Base-by-base conservation (phyloP, 2,329 filamentous ascomycete species). In the Setomelanomma holmii region DNA sequence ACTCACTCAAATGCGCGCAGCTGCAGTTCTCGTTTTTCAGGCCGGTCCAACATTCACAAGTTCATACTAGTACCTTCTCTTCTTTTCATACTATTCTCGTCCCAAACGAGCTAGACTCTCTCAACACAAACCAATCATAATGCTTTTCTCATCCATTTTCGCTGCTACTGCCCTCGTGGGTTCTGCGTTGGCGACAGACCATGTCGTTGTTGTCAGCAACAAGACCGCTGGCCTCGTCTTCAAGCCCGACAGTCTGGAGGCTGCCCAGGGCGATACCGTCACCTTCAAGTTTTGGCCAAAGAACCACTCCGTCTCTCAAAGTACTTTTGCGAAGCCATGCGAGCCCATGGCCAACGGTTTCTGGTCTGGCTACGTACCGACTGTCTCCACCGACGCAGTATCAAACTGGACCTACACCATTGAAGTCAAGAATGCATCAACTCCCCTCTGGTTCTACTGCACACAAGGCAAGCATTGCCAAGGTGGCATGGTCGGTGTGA, bases 371-470 rank as follows among this genome's bases (percentile, higher is more conserved):
- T 76, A 66, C 52, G 66, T 76, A 8, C 67, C 69, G 17, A 66
- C 64, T 22, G 58, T 55, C 36, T 55, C 58, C 27, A 61, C 58
- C n/a, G 50, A 58, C 10, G 60, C 54, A 11, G 67, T 62, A 10
- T 60, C 70, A 11, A 51, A 59, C 36, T 60, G 49, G 40, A 68
- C 66, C 5, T 76, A 72, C 61, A 66, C 61, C 40, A 64, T 70
- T 53, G 63, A 62, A 12, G 70, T 76, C 50, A 71, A 45, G 11
- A 73, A 75, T 40, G 69, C 66, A 34, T 72, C 71, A 12, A 55
- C 63, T 12, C 74, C 74, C n/a, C 60, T 75, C 53, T 75, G 72
- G 69, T 73, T 73, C 64, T 76, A 76, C 67, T 76, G 74, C 66
- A 66, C 69, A n/a, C 72, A 73, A 47, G 71, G 58, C 43, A 49